A percentile compares a stretch with the other conserved stretches of the same genome.
phyloP scores from a whole-genome alignment of 352 stramenopile species.

The Globisporangium uncinulatum region DNA sequence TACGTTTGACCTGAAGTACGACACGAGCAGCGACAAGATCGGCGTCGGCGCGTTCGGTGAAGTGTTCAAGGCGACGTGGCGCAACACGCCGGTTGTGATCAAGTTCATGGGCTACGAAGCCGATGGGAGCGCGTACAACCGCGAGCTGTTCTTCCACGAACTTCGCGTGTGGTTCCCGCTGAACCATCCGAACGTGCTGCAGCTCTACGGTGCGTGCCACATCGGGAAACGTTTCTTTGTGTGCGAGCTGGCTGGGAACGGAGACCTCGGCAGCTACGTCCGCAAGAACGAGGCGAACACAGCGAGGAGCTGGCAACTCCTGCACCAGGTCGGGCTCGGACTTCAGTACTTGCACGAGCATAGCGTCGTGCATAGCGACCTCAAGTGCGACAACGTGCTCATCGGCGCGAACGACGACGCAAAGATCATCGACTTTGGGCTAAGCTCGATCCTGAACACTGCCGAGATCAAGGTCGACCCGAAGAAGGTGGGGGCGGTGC shows the following conservation, averaged over 20 bases:
- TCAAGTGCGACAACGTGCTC: conserved; percentile 15
- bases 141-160: conserved; percentile 2
- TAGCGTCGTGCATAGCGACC: conserved; percentile 8
- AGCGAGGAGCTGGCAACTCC: too few species aligned
- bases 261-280: too few species aligned
- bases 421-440: conserved; percentile 12
- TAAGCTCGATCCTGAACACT: too few species aligned
- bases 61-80: too few species aligned
- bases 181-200: neutral
- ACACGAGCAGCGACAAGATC: neutral
- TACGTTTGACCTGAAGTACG: neutral
- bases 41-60: too few species aligned
- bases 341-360: too few species aligned
- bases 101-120: conserved; percentile 9
- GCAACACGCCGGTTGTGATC: conserved; percentile 6
- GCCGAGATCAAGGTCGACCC: too few species aligned
- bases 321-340: too few species aligned
- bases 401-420: conserved; percentile 3
- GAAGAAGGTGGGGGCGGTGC: too few species aligned
- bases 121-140: neutral
- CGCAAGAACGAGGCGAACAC: too few species aligned
- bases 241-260: neutral
- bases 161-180: conserved; percentile 1
- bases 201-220: conserved; percentile 1
- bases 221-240: conserved; percentile 1